phyloP scores from a whole-genome alignment of 1,139 yeast species.

The Martiniozyma asiatica region DNA sequence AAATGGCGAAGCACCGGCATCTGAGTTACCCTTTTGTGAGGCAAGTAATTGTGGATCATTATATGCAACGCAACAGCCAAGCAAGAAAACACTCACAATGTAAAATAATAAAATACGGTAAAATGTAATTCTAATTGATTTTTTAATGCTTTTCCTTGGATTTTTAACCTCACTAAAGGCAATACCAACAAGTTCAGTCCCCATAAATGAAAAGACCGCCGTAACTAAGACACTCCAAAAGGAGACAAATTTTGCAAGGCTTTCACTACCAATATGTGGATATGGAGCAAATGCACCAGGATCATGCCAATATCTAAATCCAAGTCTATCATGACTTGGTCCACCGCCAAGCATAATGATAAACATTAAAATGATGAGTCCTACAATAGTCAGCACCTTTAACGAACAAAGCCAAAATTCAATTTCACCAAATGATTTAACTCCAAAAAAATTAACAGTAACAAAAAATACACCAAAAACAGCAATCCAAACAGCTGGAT shows the following conservation, averaged over 20 bases:
- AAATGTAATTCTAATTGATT: constrained; percentile 64
- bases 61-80: constrained; percentile 69
- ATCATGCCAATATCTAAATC: constrained; percentile 54
- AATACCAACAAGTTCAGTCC: constrained; percentile 66
- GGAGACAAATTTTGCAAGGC: constrained; percentile 47
- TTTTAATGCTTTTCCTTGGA: constrained; percentile 67
- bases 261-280: constrained; percentile 22
- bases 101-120: constrained; percentile 68
- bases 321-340: constrained; percentile 49
- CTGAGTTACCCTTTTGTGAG: constrained; percentile 39
- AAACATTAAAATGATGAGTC: constrained; percentile 35
- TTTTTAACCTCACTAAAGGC: constrained; percentile 70
- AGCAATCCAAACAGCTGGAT: constrained; percentile 52
- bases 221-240: constrained; percentile 57
- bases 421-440: constrained; percentile 48
- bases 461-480: constrained; percentile 37
- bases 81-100: constrained; percentile 48
- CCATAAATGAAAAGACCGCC: constrained; percentile 66
- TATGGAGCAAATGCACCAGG: constrained; percentile 52
- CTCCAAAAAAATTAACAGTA: constrained; percentile 27
- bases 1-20: constrained; percentile 65
- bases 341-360: constrained; percentile 46
- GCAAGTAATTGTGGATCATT: constrained; percentile 43
- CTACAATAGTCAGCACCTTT: constrained; percentile 47
- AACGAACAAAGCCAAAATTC: constrained; percentile 56